Evolutionary conservation across 1,139 yeast species (phyloP).

Genomic region (Debaryomyces sp.): DNA sequence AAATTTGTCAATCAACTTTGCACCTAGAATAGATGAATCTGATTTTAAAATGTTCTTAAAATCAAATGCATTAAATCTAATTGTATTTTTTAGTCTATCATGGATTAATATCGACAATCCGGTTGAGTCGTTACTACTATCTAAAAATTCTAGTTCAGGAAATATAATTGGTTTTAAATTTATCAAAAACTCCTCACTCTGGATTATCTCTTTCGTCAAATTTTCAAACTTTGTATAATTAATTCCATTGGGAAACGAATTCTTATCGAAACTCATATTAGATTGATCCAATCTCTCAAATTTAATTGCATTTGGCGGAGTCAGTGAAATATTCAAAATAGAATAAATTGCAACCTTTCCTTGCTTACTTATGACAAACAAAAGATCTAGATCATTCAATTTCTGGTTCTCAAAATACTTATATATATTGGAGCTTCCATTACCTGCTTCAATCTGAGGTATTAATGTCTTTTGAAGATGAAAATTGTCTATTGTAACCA

Average conservation of each 20-base stretch:
- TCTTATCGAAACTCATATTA: slow-evolving; percentile 13
- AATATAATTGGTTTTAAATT: slow-evolving; percentile 27
- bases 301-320: slow-evolving; percentile 45
- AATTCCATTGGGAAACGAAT: slow-evolving; percentile 18
- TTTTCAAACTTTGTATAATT: not conserved
- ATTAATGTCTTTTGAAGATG: slow-evolving; percentile 30
- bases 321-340: slow-evolving; percentile 53
- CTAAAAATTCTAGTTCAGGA: slow-evolving; percentile 23
- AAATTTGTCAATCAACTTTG: slow-evolving; percentile 47
- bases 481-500: slow-evolving; percentile 60
- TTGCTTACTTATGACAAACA: slow-evolving; percentile 49
- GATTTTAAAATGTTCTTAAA: slow-evolving; percentile 14
- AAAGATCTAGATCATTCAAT: slow-evolving; percentile 47
- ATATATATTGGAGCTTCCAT: slow-evolving; percentile 10
- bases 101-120: slow-evolving; percentile 35
- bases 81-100: slow-evolving; percentile 41
- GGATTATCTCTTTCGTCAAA: slow-evolving; percentile 4
- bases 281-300: slow-evolving; percentile 22
- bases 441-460: slow-evolving; percentile 7
- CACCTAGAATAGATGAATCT: slow-evolving; percentile 14
- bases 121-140: slow-evolving; percentile 11
- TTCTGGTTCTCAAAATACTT: slow-evolving; percentile 16
- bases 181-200: slow-evolving; percentile 10
- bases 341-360: slow-evolving; percentile 52
- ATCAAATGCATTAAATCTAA: slow-evolving; percentile 31